Percentiles rank a stretch among this genome's conserved stretches.
Evolutionary conservation across 352 stramenopile genomes (phyloP).

Genomic region (Globisporangium yorkense): DNA sequence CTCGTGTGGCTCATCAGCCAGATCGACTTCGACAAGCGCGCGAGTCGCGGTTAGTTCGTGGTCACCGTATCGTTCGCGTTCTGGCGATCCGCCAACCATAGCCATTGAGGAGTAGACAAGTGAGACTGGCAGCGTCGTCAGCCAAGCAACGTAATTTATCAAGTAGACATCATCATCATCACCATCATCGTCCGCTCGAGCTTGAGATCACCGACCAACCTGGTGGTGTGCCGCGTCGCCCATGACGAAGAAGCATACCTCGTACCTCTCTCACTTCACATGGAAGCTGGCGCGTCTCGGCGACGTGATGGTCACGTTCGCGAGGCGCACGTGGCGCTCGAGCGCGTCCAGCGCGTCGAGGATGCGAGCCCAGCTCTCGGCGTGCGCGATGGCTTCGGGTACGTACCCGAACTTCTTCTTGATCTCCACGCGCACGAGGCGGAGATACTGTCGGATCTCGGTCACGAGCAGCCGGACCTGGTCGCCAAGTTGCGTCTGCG

Average conservation of each 20-base stretch:
- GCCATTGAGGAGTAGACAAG: neutral
- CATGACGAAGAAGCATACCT: too few species aligned
- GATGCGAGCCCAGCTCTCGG: conserved; percentile 52
- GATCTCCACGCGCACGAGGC: conserved; percentile 63
- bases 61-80: too few species aligned
- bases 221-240: too few species aligned
- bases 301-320: conserved; percentile 3
- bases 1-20: conserved; percentile 36
- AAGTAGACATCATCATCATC: neutral
- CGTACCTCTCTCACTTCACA: too few species aligned
- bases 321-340: conserved; percentile 10
- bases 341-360: conserved; percentile 53
- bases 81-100: neutral
- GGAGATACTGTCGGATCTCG: conserved; percentile 65
- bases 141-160: neutral
- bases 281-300: neutral
- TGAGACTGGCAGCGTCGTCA: neutral
- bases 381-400: conserved; percentile 66
- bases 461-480: conserved; percentile 47
- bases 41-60: neutral
- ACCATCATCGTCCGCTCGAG: too few species aligned
- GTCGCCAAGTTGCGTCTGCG: conserved; percentile 28
- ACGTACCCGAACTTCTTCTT: conserved; percentile 77
- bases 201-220: too few species aligned
- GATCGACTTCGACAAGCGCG: conserved; percentile 11